Base-by-base conservation (phyloP, 345 rosid species). In the Salix purpurea region DNA sequence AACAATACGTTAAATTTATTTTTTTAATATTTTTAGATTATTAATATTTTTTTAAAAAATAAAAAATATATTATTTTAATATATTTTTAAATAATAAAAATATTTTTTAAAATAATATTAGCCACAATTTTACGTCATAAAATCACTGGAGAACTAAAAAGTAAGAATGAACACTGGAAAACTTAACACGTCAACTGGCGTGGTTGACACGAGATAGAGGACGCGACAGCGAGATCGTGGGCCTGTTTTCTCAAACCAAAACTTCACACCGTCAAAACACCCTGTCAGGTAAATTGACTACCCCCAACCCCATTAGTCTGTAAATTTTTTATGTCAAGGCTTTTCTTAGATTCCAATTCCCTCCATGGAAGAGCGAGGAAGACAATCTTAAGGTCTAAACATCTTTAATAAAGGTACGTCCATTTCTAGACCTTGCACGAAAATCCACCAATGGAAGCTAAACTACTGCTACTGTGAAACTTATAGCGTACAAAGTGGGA, bases 201-300 rank as follows among this genome's bases (percentile, higher is more conserved):
- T 40, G 10, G 12, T 40, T 40, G 44, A 40, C 44, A 40, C 44
- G 12, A 40, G 44, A 40, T 40, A 9, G 44, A 69, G 75, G 70
- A 48, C 50, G 42, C 80, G 44, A 65, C 73, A 52, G 73, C 56
- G 64, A 42, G 16, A 76, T 77, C 76, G 50, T 34, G 80, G 69
- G 16, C 16, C 58, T 65, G 69, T 69, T 74, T 4, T 69, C 58
- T 79, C 72, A 70, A 54, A 74, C 70, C n/a, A 26, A 60, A 79
- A 65, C 58, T 65, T 76, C 75, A 72, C 67, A 85, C 87, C 84
- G 85, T 82, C 89, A 67, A 30, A 72, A 42, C 40, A 6, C 37
- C 2, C 9, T 10, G 42, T 39, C 44, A 40, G 44, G 44, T 40
- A 40, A 40, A 40, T 7, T 11, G 13, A 40, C 44, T 8, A 10